Conservation (phyloP, 129 eudicot species). For the Pulicaria dysenterica region DNA sequence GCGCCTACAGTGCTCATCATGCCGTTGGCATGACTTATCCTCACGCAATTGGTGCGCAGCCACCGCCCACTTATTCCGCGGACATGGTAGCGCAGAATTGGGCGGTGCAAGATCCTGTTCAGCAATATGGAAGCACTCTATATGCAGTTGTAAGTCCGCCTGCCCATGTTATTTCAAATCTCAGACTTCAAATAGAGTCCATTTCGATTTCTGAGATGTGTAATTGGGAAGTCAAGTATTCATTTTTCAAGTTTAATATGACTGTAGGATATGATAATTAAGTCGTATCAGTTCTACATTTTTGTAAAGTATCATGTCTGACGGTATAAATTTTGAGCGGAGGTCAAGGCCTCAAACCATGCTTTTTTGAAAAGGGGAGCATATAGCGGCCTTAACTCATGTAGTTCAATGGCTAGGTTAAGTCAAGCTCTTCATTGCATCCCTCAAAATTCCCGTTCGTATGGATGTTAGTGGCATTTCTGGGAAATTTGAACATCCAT, state of each 20-base stretch:
- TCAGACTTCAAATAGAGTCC: background rate
- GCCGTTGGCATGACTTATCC: constrained; percentile 32
- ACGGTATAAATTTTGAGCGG: background rate
- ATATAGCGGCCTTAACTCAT: background rate
- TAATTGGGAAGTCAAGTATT: background rate
- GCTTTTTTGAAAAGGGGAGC: background rate
- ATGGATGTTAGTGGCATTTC: constrained; percentile 6
- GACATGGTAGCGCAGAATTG: constrained; percentile 29
- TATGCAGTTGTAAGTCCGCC: constrained; percentile 26
- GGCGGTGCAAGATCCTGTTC: constrained; percentile 20
- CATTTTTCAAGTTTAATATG: background rate
- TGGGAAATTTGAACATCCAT: background rate
- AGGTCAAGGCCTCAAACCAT: no score
- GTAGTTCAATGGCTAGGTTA: constrained; percentile 9
- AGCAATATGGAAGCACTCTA: constrained; percentile 24
- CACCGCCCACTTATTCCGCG: constrained; percentile 32
- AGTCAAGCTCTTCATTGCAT: background rate
- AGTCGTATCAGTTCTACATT: background rate
- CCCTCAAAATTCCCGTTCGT: background rate
- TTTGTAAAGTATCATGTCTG: background rate
- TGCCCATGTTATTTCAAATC: background rate
- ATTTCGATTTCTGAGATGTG: background rate
- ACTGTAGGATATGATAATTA: background rate
- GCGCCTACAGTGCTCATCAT: constrained; percentile 32
- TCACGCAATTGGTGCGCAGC: constrained; percentile 30